Evolutionary conservation across 2,329 filamentous ascomycete species (phyloP).

Genomic region (Moelleriella libera): DNA sequence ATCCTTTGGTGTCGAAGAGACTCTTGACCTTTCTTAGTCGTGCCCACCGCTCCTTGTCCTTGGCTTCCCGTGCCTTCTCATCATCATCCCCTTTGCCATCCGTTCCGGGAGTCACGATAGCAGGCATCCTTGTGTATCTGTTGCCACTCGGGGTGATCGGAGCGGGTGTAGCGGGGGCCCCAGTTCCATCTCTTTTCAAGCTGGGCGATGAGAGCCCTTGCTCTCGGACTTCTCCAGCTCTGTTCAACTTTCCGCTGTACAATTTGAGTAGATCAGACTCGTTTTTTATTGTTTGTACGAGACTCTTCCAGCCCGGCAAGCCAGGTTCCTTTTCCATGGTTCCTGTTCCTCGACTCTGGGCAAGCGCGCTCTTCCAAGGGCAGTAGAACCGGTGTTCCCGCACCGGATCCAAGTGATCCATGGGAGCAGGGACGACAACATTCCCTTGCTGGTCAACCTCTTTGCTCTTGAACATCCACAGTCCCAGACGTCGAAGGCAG

Average conservation of each 20-base stretch:
- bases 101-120: slow-evolving; percentile 4
- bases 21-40: slow-evolving; percentile 57
- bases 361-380: slow-evolving; percentile 56
- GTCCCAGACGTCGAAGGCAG: slow-evolving; percentile 74
- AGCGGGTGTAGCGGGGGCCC: slow-evolving; percentile 5
- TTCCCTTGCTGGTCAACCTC: slow-evolving; percentile 40
- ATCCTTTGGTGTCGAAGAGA: slow-evolving; percentile 51
- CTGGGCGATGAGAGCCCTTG: slow-evolving; percentile 1
- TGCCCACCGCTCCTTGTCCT: slow-evolving; percentile 64
- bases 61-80: slow-evolving; percentile 32
- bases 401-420: slow-evolving; percentile 54
- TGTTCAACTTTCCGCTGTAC: slow-evolving; percentile 16
- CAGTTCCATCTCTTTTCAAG: not conserved
- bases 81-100: slow-evolving; percentile 21
- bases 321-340: slow-evolving; percentile 18
- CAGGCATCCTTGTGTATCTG: slow-evolving; percentile 2
- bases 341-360: slow-evolving; percentile 35
- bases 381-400: slow-evolving; percentile 73
- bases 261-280: slow-evolving; percentile 36
- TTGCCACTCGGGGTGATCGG: slow-evolving; percentile 5
- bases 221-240: slow-evolving; percentile 7
- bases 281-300: slow-evolving; percentile 41
- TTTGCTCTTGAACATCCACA: slow-evolving; percentile 87
- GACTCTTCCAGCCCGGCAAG: slow-evolving; percentile 39
- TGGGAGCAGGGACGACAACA: slow-evolving; percentile 43